These are phyloP conservation scores for Aureobasidium lini DNA, from an alignment of 2,329 filamentous ascomycete species.

Conservation along the genomic window DNA sequence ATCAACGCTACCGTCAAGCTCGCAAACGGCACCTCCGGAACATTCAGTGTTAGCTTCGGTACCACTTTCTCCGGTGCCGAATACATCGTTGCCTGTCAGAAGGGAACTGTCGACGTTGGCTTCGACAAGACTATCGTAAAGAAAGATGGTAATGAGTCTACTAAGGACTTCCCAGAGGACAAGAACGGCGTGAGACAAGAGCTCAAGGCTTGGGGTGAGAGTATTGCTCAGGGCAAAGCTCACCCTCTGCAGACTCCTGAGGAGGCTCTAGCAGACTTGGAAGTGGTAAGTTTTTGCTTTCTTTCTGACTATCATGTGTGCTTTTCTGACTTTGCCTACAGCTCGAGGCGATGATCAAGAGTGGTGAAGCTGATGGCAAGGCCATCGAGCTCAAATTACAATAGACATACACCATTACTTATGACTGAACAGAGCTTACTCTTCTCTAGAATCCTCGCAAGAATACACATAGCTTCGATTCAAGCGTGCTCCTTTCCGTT, in stretches of 20 bases:
- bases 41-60: constrained; percentile 51
- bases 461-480: too few species aligned
- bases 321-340: background rate
- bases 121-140: constrained; percentile 37
- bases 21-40: constrained; percentile 48
- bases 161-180: constrained; percentile 38
- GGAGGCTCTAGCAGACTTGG: constrained; percentile 54
- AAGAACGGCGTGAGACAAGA: constrained; percentile 52
- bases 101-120: constrained; percentile 46
- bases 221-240: constrained; percentile 40
- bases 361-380: constrained; percentile 32
- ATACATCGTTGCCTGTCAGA: constrained; percentile 51
- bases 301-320: background rate
- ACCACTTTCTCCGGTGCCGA: constrained; percentile 48
- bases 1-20: constrained; percentile 53
- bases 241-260: constrained; percentile 49
- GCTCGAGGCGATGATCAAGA: constrained; percentile 34
- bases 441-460: too few species aligned
- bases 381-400: constrained; percentile 24
- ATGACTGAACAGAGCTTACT: too few species aligned
- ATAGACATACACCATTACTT: constrained; percentile 4
- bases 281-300: constrained; percentile 38
- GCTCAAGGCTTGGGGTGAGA: constrained; percentile 53
- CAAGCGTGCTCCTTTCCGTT: too few species aligned
- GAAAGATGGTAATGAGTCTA: constrained; percentile 24